Evolutionary conservation across 495 filamentous ascomycete species (phyloP), one percentile per base, ranked within the genome.

Genomic region (Xylona heveae): DNA sequence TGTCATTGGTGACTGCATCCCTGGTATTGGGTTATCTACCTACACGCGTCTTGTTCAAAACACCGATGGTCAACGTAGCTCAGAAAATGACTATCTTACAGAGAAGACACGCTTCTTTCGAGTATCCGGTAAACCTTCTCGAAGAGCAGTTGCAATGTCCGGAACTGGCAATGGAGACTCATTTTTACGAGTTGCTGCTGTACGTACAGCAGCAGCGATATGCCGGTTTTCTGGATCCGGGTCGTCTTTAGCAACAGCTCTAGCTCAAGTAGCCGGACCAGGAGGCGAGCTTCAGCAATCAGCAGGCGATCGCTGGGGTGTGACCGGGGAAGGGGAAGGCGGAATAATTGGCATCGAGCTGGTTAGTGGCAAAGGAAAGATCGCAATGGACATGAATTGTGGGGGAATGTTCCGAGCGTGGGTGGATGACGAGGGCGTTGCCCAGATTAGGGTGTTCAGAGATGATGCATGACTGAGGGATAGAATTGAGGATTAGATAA

Each of bases 111-210:
- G 68, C 12, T n/a, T n/a, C n/a, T n/a, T n/a, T n/a, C n/a, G n/a
- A n/a, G n/a, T n/a, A n/a, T n/a, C n/a, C n/a, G n/a, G n/a, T n/a
- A n/a, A n/a, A n/a, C n/a, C n/a, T n/a, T n/a, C n/a, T n/a, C n/a
- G n/a, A 16, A 10, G 27, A 36, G 70, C 71, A 0, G 58, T 84
- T 4, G 83, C 68, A 5, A 53, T 88, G 20, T 88, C 79, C 0
- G 82, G 82, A 1, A 91, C 83, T 0, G 83, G 83, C 3, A 90
- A 92, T 39, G 83, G 83, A 1, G 84, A 93, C 44, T 80, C 80
- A 0, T 93, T 91, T 45, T 62, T 92, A 2, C 70, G 79, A 1
- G 52, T 66, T 12, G 61, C 61, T n/a, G 81, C 81, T 2, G 68
- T 61, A 3, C 64, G 75, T 4, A 81, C 78, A 5, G 68, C 71